Evolutionary conservation across 1,284 basidiomycete species (phyloP).

Genomic region (Exobasidium cylindrosporum): DNA sequence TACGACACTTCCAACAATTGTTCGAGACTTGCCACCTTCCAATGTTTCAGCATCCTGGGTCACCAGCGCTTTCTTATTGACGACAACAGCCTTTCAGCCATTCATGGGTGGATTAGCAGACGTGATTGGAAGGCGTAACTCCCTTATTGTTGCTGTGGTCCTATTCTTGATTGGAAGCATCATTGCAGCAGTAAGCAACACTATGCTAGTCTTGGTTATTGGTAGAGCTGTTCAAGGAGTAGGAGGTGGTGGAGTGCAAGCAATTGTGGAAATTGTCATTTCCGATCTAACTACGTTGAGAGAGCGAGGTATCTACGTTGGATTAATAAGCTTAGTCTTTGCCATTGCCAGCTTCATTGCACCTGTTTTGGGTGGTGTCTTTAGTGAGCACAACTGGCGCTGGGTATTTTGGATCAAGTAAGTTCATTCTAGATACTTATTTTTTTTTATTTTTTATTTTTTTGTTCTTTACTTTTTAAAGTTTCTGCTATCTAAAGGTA

Average conservation of each 20-base stretch:
- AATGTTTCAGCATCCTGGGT: neutral
- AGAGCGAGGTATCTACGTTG: neutral
- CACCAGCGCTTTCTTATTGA: neutral
- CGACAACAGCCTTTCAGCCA: neutral
- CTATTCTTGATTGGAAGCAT: neutral
- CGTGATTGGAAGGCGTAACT: neutral
- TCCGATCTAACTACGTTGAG: neutral
- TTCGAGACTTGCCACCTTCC: neutral
- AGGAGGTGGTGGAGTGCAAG: neutral
- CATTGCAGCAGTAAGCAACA: neutral
- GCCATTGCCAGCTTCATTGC: slow-evolving; percentile 30
- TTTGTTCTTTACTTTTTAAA: neutral
- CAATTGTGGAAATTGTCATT: neutral
- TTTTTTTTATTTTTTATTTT: too few relatives aligned
- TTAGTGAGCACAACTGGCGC: slow-evolving; percentile 25
- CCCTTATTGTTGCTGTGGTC: neutral
- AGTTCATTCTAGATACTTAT: neutral
- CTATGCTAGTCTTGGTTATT: neutral
- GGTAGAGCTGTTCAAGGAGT: neutral
- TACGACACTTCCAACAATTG: neutral
- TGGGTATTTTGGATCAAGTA: neutral
- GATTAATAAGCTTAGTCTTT: slow-evolving; percentile 25
- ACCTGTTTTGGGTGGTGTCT: slow-evolving; percentile 33
- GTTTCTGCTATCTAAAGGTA: neutral
- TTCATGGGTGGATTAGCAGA: neutral